A percentile compares a stretch with the other conserved stretches of the same genome.
phyloP scores from a whole-genome alignment of 164 flowering plant species.

The Kingdonia uniflora region DNA sequence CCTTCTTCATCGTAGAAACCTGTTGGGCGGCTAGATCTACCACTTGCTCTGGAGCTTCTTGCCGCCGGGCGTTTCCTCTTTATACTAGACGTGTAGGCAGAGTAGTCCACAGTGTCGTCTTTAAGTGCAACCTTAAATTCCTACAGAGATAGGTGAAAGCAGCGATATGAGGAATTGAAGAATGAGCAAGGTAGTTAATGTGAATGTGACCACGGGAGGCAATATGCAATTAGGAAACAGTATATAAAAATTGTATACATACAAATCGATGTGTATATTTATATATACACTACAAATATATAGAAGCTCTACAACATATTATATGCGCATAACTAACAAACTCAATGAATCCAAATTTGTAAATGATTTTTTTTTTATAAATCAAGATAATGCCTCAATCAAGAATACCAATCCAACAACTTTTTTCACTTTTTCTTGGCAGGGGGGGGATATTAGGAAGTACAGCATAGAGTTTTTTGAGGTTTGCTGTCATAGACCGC shows the following conservation, averaged over 20 bases:
- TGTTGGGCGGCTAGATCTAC: slow-evolving; percentile 22
- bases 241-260: not conserved
- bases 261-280: too few species aligned
- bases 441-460: too few species aligned
- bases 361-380: too few species aligned
- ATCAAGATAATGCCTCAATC: too few species aligned
- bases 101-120: slow-evolving; percentile 86
- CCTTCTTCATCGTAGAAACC: slow-evolving; percentile 34
- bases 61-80: slow-evolving; percentile 71
- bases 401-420: too few species aligned
- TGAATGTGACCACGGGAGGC: too few species aligned
- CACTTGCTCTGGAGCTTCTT: slow-evolving; percentile 30
- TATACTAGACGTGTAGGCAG: slow-evolving; percentile 59
- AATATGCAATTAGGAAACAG: not conserved
- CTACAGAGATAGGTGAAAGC: slow-evolving; percentile 20
- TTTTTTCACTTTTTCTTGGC: too few species aligned
- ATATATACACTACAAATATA: not conserved
- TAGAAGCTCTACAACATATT: not conserved
- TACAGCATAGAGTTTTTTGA: too few species aligned
- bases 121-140: slow-evolving; percentile 72
- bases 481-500: too few species aligned
- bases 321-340: too few species aligned
- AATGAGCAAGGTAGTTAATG: too few species aligned
- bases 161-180: not conserved
- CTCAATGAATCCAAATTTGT: too few species aligned